Base-by-base conservation (phyloP, 306 rosid species). In the Luffa aegyptiaca region DNA sequence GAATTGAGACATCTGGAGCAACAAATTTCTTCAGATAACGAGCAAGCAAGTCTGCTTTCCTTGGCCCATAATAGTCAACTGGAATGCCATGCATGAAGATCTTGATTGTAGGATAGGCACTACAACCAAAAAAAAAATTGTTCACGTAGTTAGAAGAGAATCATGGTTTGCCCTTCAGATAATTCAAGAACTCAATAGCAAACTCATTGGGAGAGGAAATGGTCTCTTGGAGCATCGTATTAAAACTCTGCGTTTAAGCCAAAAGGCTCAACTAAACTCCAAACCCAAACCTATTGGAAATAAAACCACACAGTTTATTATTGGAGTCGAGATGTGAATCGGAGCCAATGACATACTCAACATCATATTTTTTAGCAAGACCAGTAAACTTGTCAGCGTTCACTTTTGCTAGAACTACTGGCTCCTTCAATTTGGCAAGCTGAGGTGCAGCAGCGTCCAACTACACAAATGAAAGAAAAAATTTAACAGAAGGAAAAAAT, bases 361-460 rank as follows among this genome's bases (percentile, higher is more conserved):
- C 81, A 8, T 90, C 92, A 37, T 85, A 82, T 93, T 93, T 96
- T 45, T 46, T 82, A 5, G 91, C 96, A 44, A 95, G 87, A 74
- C 90, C 36, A 20, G 90, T 84, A 81, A 79, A 89, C 88, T 95
- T 95, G 87, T 95, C 99, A 33, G 97, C 97, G 80, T 95, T 63
- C 75, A 93, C 87, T 89, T 93, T 95, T 5, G 96, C 97, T 66
- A 95, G 87, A 82, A 86, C 78, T 63, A 95, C 80, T n/a, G 97
- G 97, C 70, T 89, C 84, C 82, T 86, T 91, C 91, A 93, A 82
- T 72, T 78, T 80, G 61, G 97, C 93, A 74, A 95, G 97, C 75
- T 83, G 84, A 64, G 96, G 94, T 0, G 97, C 99, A 0, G 97
- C 99, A 56, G 92, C 92, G 85, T 95, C 98, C 87, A 96, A 86